A percentile compares a stretch with the other conserved stretches of the same genome.
These are phyloP conservation scores for Stemphylium lycopersici DNA, from an alignment of 2,329 filamentous ascomycete genomes.

Conservation along the genomic window DNA sequence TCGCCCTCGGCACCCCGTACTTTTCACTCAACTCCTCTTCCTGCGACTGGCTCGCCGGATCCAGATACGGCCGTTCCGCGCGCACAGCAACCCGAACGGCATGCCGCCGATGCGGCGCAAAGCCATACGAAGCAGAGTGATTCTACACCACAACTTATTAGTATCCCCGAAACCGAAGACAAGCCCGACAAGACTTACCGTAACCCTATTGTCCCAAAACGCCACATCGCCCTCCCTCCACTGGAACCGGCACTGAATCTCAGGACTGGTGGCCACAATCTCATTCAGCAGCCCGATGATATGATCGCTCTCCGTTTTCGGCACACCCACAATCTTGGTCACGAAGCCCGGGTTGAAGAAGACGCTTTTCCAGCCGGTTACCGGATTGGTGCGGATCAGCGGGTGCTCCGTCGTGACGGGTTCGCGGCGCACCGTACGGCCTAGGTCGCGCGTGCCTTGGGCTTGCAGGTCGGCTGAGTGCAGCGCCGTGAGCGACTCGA, in stretches of 20 bases:
- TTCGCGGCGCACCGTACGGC: conserved; percentile 59
- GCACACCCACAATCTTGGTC: conserved; percentile 63
- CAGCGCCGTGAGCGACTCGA: conserved; percentile 62
- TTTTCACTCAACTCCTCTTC: conserved; percentile 59
- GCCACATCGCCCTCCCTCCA: conserved; percentile 71
- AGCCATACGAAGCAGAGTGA: conserved; percentile 63
- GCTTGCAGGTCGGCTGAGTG: conserved; percentile 63
- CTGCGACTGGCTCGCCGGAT: conserved; percentile 56
- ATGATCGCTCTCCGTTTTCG: conserved; percentile 61
- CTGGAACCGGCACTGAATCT: conserved; percentile 71
- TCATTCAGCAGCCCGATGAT: conserved; percentile 61
- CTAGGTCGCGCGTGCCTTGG: conserved; percentile 56
- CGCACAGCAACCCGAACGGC: conserved; percentile 58
- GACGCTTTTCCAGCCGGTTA: conserved; percentile 66
- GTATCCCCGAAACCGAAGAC: not conserved
- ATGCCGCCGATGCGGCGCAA: conserved; percentile 62
- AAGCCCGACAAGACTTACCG: conserved; percentile 41
- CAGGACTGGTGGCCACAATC: conserved; percentile 64
- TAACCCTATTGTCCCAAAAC: conserved; percentile 70
- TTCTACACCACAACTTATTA: conserved; percentile 47
- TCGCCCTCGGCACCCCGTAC: conserved; percentile 58
- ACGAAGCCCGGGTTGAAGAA: conserved; percentile 67
- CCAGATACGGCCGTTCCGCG: conserved; percentile 56
- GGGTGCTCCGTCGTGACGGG: conserved; percentile 63
- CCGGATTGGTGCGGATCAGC: conserved; percentile 64